phyloP scores from a whole-genome alignment of 306 rosid species.

The Castanea crenata region DNA sequence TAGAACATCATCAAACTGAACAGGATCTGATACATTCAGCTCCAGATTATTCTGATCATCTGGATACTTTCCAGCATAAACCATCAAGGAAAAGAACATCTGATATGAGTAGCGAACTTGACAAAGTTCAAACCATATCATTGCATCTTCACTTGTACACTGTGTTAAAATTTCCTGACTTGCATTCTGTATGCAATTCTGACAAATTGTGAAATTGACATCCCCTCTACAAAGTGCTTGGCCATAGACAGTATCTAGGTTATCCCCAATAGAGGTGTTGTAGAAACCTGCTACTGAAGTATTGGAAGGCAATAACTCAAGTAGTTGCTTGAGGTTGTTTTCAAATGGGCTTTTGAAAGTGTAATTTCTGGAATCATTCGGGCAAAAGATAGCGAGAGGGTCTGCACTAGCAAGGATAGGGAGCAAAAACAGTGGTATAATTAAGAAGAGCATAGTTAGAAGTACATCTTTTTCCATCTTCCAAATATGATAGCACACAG shows the following conservation, averaged over 20 bases:
- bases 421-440: constrained; percentile 18
- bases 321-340: constrained; percentile 41
- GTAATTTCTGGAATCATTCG: constrained; percentile 31
- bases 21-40: constrained; percentile 27
- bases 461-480: constrained; percentile 10
- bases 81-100: constrained; percentile 22
- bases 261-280: constrained; percentile 16
- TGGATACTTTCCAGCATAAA: constrained; percentile 43
- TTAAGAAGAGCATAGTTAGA: constrained; percentile 20
- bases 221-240: constrained; percentile 71
- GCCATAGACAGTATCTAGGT: constrained; percentile 39
- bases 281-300: constrained; percentile 36
- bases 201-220: constrained; percentile 40
- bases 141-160: constrained; percentile 43
- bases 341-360: constrained; percentile 25
- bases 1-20: constrained; percentile 12
- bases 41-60: constrained; percentile 7
- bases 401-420: constrained; percentile 30
- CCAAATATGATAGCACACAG: background rate
- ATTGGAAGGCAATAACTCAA: constrained; percentile 38
- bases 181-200: constrained; percentile 43
- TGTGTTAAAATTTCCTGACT: constrained; percentile 33
- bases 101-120: constrained; percentile 51
- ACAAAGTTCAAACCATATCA: constrained; percentile 61
- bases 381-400: constrained; percentile 29